Evolutionary conservation across 2,329 filamentous ascomycete genomes (phyloP), one percentile per base, ranked within the genome.

Genomic region (Penicillium palitans): DNA sequence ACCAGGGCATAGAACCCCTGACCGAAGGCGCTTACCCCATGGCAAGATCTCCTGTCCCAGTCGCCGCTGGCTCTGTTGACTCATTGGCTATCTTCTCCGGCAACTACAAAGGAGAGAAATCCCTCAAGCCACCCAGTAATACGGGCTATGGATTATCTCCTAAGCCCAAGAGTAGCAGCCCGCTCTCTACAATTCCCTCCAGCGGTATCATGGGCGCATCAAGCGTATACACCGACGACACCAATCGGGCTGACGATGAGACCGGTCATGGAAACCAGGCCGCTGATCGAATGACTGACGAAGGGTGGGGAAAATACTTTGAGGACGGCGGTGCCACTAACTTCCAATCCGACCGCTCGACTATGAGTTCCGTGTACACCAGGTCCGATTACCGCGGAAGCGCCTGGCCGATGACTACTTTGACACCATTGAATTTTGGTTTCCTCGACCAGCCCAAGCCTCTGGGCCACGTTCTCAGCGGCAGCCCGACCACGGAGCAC

Each of bases 281-380:
- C 17, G 72, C 73, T 5, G 74, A 80, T 57, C 73, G 78, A 40
- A 72, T 70, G 35, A 79, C 79, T 1, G 74, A 80, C 47, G 79
- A 79, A 63, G 79, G 78, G 44, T 81, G 79, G 79, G 73, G 76
- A 59, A 78, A 76, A 53, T 81, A 81, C 66, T 81, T 81, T 66
- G 70, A 78, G 50, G 70, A 75, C 47, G 73, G 76, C 35, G 69
- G 52, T 47, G 55, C 67, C 13, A 67, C 66, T 9, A 67, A 67
- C 40, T 59, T 72, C n/a, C 61, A 68, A 27, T 67, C 70, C 58
- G 47, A 73, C 55, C 57, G 70, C 60, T 53, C 62, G 7, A 65
- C 65, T 57, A 44, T 67, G 59, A 61, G 61, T 52, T 71, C 72
- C 3, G 57, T 68, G 8, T 66, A 68, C 41, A 68, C 69, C 3